Evolutionary conservation across 179 eudicot species (phyloP).

Genomic region (Drosera spatulata): DNA sequence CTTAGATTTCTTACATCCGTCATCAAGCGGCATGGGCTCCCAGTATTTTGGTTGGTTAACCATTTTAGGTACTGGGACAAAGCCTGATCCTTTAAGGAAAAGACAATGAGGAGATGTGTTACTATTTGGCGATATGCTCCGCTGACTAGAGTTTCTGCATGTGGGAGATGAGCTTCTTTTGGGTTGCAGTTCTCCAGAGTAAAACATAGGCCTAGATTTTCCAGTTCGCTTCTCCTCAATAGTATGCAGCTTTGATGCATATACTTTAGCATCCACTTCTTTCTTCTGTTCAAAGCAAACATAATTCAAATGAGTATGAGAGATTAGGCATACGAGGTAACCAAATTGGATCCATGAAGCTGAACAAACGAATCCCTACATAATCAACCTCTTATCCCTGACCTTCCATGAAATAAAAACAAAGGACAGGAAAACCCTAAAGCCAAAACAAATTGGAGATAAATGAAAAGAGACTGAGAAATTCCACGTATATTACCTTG

Average conservation of each 20-base stretch:
- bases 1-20: slow-evolving; percentile 16
- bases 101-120: slow-evolving; percentile 51
- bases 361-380: no score
- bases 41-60: slow-evolving; percentile 26
- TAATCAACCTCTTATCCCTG: no score
- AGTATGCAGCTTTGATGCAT: slow-evolving; percentile 25
- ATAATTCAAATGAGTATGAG: no score
- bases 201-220: slow-evolving; percentile 29
- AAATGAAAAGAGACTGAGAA: no score
- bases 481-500: slow-evolving; percentile 36
- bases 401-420: no score
- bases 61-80: slow-evolving; percentile 44
- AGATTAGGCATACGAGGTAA: background rate
- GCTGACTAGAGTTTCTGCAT: slow-evolving; percentile 36
- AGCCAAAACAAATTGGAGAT: no score
- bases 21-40: slow-evolving; percentile 14
- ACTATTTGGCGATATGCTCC: slow-evolving; percentile 46
- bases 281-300: slow-evolving; percentile 5
- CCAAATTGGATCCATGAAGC: no score
- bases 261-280: slow-evolving; percentile 15
- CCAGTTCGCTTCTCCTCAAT: slow-evolving; percentile 11
- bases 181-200: slow-evolving; percentile 25
- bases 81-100: slow-evolving; percentile 42
- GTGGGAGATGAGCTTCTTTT: slow-evolving; percentile 27
- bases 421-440: no score